Evolutionary conservation across 768 basidiomycete genomes (phyloP), one percentile per base, ranked within the genome.

Genomic region (Russula dissimulans): DNA sequence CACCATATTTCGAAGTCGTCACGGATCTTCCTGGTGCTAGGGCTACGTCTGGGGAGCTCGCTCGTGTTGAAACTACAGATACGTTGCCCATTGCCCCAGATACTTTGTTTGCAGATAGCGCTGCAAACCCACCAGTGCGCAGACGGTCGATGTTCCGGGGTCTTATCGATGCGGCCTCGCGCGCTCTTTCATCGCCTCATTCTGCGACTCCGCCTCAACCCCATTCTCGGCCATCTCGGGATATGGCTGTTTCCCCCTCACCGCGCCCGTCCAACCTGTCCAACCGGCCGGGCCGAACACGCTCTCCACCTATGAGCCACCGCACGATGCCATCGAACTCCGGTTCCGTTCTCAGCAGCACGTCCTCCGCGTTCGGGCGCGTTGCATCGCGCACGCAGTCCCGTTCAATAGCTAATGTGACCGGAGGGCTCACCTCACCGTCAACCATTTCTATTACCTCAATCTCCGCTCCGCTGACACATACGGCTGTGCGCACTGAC

Each of bases 401-500:
- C 47, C 68, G 71, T 39, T 68, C 76, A 31, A 73, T 75, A 56
- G 72, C 72, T 15, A 71, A 71, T 60, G 71, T 74, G 22, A 55
- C 53, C 6, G 61, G 60, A 8, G 64, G 59, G 45, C 76, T 83
- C 49, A 82, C 78, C 38, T 87, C 85, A 1, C 82, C 87, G 8
- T 87, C 87, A 18, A 74, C 79, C 55, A 83, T 89, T 57, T 89
- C 89, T 17, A 75, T 90, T 39, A 76, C 82, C 64, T 87, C 81
- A 10, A 91, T 92, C 59, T 89, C 87, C 5, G 68, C 86, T 5
- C 90, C 90, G 7, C 79, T 92, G 9, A 78, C 84, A 6, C 87
- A 92, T 69, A 91, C 90, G 11, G 74, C 80, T 31, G 74, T 80
- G 22, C 83, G 86, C 26, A 85, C 89, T 1, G 84, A 86, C 68